These are phyloP conservation scores for Glycine latifolia DNA, from an alignment of 306 rosid species.

Conservation along the genomic window DNA sequence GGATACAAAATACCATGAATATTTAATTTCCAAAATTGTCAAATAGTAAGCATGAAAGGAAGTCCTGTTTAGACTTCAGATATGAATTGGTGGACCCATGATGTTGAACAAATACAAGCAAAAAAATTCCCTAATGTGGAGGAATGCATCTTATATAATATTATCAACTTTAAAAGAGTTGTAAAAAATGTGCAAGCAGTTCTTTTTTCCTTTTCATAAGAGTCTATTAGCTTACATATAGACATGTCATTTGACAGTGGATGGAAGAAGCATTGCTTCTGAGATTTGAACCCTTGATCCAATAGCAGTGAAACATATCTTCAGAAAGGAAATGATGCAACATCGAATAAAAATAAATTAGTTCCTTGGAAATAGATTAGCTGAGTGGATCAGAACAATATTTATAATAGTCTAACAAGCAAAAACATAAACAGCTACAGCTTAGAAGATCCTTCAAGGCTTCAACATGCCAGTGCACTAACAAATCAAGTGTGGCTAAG, in stretches of 20 bases:
- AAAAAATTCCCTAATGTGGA: conserved; percentile 2
- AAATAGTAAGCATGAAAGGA: conserved; percentile 25
- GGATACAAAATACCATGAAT: conserved; percentile 9
- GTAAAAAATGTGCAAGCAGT: not conserved
- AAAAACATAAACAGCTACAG: conserved; percentile 13
- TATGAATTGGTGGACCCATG: not conserved
- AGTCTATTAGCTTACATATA: conserved; percentile 72
- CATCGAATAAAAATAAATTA: conserved; percentile 33
- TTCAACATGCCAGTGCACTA: conserved; percentile 24
- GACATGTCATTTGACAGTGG: conserved; percentile 91
- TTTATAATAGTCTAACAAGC: conserved; percentile 9
- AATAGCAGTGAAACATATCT: conserved; percentile 89
- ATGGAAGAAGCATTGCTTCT: conserved; percentile 82
- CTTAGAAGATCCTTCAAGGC: conserved; percentile 10
- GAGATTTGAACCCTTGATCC: conserved; percentile 85
- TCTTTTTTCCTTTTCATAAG: not conserved
- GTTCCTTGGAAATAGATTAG: conserved; percentile 25
- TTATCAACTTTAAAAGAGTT: conserved; percentile 19
- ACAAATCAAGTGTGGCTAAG: not conserved
- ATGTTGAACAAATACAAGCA: not conserved
- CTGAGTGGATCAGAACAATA: conserved; percentile 33
- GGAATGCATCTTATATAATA: conserved; percentile 10
- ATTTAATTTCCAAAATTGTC: not conserved
- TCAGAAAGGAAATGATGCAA: conserved; percentile 44
- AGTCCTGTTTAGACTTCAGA: too few relatives aligned